Evolutionary conservation across 306 rosid genomes (phyloP), one percentile per base, ranked within the genome.

Genomic region (Ormosia semicastrata): DNA sequence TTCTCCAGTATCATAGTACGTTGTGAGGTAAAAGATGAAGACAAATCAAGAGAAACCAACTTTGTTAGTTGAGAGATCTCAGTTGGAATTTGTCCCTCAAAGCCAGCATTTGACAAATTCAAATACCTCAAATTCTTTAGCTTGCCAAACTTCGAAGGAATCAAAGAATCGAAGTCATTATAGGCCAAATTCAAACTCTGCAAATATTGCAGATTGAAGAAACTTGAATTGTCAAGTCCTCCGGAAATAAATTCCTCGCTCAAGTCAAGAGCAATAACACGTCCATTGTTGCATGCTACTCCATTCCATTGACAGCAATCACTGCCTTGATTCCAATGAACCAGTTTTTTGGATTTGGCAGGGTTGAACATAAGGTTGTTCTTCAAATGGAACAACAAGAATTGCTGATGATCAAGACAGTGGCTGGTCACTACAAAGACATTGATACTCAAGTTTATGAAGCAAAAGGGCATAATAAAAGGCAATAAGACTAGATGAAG

Each of bases 231-330:
- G 53, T 67, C 59, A 5, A 77, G 39, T 0, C 75, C 80, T 0
- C 77, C 87, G 0, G 34, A 4, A 2, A 86, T 79, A 7, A 52
- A 53, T 68, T 86, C 85, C 8, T 40, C 29, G 24, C 82, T 83
- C 62, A 86, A 12, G 60, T 86, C 84, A 14, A 82, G 77, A 53
- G 71, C 71, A 32, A 52, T 39, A 6, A 80, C 82, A 24, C 3
- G 53, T 11, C 83, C 88, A 46, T 46, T 53, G 36, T 46, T 75
- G 70, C 89, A 90, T 29, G 37, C 15, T 0, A 91, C 87, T 30
- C 92, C 95, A 1, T 8, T 53, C 95, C 95, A 89, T 2, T 58
- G 40, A 79, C 87, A 86, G 24, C 86, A 86, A 86, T 82, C 81
- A 2, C 13, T 1, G 14, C 39, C 83, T 53, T 56, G 56, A 44